Conservation (phyloP, 805 yeast genomes). For the Candida krabiensis region DNA sequence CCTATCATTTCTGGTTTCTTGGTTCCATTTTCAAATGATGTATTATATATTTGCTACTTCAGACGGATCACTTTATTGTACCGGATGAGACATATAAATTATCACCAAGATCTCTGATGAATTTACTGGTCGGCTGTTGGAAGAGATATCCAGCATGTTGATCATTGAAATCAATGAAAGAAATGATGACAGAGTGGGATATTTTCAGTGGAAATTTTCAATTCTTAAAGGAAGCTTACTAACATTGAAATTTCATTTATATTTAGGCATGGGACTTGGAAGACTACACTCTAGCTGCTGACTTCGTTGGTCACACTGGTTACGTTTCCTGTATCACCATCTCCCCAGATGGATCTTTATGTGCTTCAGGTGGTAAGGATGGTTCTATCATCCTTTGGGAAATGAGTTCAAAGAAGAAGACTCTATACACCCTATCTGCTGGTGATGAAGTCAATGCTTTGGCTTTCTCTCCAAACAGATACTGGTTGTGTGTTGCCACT, state of each 20-base stretch:
- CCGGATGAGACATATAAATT: constrained; percentile 90
- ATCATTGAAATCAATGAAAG: no score
- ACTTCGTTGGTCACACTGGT: constrained; percentile 99
- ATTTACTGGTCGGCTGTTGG: no score
- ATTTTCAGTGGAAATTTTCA: no score
- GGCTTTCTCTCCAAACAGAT: constrained; percentile 99
- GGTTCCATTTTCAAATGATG: constrained; percentile 68
- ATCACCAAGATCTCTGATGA: constrained; percentile 99
- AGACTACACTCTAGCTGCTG: constrained; percentile 77
- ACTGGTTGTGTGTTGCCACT: constrained; percentile 99
- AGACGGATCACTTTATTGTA: constrained; percentile 63
- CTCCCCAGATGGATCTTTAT: constrained; percentile 99
- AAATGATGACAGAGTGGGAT: no score
- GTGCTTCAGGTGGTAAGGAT: constrained; percentile 99
- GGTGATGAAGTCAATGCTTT: constrained; percentile 97
- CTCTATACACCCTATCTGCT: constrained; percentile 91
- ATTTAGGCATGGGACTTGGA: constrained; percentile 90
- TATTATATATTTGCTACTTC: constrained; percentile 97
- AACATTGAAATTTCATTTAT: constrained; percentile 11
- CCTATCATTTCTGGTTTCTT: no score
- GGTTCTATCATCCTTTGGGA: constrained; percentile 99
- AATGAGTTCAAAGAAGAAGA: constrained; percentile 70
- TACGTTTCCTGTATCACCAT: constrained; percentile 95
- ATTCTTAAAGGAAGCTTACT: no score
- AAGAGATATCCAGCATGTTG: no score